Percentiles rank a stretch among this genome's conserved stretches.
Conservation (phyloP, 1,284 basidiomycete species). For the Stereum hirsutum region DNA sequence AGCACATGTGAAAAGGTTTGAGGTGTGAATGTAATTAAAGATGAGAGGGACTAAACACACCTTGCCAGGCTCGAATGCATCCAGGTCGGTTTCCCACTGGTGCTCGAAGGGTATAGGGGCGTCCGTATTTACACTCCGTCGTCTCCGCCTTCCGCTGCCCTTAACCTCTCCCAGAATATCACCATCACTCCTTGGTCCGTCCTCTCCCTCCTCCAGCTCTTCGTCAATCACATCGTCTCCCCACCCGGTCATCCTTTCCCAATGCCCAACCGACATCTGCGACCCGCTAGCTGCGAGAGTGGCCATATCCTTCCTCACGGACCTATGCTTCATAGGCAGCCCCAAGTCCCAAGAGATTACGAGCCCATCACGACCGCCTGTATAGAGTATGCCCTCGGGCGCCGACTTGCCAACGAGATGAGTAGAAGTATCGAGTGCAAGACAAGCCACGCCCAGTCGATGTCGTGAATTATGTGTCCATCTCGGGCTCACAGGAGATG, state of each 20-base stretch:
- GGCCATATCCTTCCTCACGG: constrained; percentile 26
- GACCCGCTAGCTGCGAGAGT: constrained; percentile 19
- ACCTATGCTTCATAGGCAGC: constrained; percentile 45
- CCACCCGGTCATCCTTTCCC: constrained; percentile 80
- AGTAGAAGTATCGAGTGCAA: constrained; percentile 83
- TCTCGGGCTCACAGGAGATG: constrained; percentile 34
- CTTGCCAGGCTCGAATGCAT: constrained; percentile 32
- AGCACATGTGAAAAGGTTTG: background rate
- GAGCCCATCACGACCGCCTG: constrained; percentile 88
- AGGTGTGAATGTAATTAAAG: background rate
- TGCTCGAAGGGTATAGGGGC: constrained; percentile 54
- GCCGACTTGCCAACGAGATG: constrained; percentile 46
- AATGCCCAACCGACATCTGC: constrained; percentile 29
- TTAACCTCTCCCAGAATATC: constrained; percentile 71
- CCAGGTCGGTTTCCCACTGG: constrained; percentile 70
- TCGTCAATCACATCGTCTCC: constrained; percentile 61
- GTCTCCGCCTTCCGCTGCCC: constrained; percentile 19
- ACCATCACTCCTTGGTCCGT: constrained; percentile 50
- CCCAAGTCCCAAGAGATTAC: constrained; percentile 89
- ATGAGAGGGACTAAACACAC: constrained; percentile 26
- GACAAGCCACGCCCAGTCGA: constrained; percentile 77
- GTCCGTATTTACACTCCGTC: constrained; percentile 18
- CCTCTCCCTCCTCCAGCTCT: constrained; percentile 38
- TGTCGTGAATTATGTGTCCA: constrained; percentile 59
- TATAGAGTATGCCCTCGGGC: constrained; percentile 90